Percentiles rank a stretch among this genome's conserved stretches.
Conservation (phyloP, 305 asterid genomes). For the Coffea humblotiana region DNA sequence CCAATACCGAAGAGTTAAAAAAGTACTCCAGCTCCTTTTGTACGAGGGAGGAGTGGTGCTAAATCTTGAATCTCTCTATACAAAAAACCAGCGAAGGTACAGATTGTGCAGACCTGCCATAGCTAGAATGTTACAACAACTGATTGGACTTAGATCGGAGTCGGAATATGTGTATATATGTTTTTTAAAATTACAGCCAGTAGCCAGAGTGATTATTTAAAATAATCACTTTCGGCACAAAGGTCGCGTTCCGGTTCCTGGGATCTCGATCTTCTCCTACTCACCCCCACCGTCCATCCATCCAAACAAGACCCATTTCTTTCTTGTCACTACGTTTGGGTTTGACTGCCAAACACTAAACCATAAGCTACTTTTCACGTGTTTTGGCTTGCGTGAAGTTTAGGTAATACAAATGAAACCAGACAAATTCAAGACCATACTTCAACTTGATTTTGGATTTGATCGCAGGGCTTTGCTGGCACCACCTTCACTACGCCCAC, state of each 20-base stretch:
- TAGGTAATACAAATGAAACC: conserved; percentile 7
- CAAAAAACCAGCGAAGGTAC: background rate
- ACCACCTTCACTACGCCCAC: background rate
- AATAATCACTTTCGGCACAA: background rate
- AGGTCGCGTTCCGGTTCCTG: background rate
- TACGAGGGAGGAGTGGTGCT: background rate
- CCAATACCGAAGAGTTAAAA: background rate
- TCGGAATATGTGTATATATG: too few species aligned
- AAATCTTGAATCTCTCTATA: background rate
- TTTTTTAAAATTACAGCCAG: background rate
- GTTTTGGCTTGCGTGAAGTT: conserved; percentile 12
- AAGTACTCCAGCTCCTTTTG: too few species aligned
- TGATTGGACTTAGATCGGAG: background rate
- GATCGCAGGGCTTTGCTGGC: background rate
- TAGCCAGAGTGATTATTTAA: background rate
- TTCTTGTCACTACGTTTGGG: background rate
- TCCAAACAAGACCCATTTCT: background rate
- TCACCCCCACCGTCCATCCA: background rate
- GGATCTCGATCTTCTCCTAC: conserved; percentile 3
- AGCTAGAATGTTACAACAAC: background rate
- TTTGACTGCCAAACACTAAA: background rate
- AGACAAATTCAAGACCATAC: background rate
- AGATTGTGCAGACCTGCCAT: background rate
- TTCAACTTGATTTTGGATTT: background rate
- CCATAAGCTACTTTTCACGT: conserved; percentile 10